phyloP scores from a whole-genome alignment of 805 yeast genomes.

The Monosporozyma solicola region DNA sequence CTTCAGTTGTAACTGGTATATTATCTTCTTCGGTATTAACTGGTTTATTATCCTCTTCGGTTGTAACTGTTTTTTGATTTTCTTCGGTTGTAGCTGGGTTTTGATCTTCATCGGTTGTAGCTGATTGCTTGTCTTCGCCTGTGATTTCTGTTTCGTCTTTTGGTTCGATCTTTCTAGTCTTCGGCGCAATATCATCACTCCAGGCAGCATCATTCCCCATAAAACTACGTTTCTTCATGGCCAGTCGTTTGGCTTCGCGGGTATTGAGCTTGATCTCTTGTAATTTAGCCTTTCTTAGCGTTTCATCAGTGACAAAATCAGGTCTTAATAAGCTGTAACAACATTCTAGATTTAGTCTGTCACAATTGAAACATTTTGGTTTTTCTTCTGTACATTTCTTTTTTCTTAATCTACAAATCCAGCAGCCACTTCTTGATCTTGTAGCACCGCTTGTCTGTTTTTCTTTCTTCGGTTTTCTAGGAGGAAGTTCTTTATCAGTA shows the following conservation, averaged over 20 bases:
- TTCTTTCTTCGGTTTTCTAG: background rate
- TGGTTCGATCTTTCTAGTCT: background rate
- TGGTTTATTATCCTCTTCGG: background rate
- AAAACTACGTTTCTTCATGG: slow-evolving; percentile 23
- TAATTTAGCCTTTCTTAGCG: slow-evolving; percentile 37
- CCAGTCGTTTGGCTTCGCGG: slow-evolving; percentile 34
- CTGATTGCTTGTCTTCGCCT: background rate
- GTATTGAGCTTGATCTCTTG: slow-evolving; percentile 42
- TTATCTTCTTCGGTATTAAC: background rate
- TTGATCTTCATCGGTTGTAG: background rate
- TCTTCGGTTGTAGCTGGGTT: too few species aligned
- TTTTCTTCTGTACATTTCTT: slow-evolving; percentile 62
- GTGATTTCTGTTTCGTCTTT: background rate
- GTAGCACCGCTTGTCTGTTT: slow-evolving; percentile 6
- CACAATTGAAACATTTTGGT: slow-evolving; percentile 54
- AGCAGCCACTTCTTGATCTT: slow-evolving; percentile 56
- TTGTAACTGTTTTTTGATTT: too few species aligned
- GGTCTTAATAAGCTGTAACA: slow-evolving; percentile 47
- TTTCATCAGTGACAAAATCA: slow-evolving; percentile 40
- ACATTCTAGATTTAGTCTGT: slow-evolving; percentile 46
- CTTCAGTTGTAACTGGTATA: background rate
- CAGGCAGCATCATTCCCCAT: background rate
- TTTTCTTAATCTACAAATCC: slow-evolving; percentile 70
- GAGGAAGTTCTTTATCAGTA: background rate
- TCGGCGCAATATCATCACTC: background rate